phyloP scores from a whole-genome alignment of 2,329 filamentous ascomycete genomes.

The Pseudogymnoascus sp. region DNA sequence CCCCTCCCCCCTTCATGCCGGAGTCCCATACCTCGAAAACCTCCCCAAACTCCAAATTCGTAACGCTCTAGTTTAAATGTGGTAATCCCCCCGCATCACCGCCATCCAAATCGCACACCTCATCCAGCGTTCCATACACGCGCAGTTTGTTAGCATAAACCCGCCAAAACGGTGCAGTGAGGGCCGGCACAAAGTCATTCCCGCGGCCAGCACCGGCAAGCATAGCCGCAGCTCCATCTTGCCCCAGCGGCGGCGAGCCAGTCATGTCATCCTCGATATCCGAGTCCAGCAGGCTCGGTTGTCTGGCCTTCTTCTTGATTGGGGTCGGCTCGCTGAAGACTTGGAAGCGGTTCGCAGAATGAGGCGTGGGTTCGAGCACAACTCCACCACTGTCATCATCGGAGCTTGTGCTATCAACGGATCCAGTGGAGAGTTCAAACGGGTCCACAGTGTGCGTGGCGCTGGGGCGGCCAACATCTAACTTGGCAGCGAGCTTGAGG shows the following conservation, averaged over 20 bases:
- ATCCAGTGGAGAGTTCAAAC: not conserved
- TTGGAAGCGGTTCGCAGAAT: not conserved
- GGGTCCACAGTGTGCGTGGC: not conserved
- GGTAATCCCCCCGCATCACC: not conserved
- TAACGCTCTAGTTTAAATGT: not conserved
- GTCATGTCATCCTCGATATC: slow-evolving; percentile 2
- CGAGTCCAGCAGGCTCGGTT: not conserved
- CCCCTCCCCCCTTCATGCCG: not conserved
- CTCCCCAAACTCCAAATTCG: not conserved
- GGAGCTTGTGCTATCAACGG: not conserved
- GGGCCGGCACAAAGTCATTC: slow-evolving; percentile 6
- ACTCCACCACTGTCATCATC: not conserved
- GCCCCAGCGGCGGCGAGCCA: not conserved
- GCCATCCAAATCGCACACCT: slow-evolving; percentile 21
- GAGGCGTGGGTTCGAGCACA: not conserved
- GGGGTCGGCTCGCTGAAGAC: not conserved
- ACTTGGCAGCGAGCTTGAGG: slow-evolving; percentile 25
- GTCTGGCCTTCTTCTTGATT: not conserved
- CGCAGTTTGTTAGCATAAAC: slow-evolving; percentile 26
- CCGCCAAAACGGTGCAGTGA: slow-evolving; percentile 23
- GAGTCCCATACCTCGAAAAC: not conserved
- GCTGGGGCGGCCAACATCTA: slow-evolving; percentile 14
- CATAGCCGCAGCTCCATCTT: not conserved
- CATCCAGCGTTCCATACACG: slow-evolving; percentile 25
- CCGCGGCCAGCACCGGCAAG: slow-evolving; percentile 18